phyloP scores from a whole-genome alignment of 192 early-diverging fungal genomes.

The Backusella circina region DNA sequence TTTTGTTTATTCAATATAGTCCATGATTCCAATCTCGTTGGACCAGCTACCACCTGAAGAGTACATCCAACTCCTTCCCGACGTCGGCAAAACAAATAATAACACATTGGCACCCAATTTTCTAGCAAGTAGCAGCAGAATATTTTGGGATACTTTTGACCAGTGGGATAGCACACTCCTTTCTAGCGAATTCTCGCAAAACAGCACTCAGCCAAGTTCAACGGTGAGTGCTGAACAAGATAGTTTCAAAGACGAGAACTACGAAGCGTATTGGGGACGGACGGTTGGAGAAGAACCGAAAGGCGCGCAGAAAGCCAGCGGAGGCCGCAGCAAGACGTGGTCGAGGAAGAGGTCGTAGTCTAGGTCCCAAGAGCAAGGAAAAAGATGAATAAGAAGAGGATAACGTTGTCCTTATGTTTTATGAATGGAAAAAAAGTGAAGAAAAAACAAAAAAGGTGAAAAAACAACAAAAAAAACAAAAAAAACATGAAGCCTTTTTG shows the following conservation, averaged over 20 bases:
- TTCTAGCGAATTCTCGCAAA: background rate
- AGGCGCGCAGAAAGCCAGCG: background rate
- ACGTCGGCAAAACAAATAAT: background rate
- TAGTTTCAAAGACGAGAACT: background rate
- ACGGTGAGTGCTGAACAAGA: background rate
- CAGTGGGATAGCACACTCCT: background rate
- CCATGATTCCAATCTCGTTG: background rate
- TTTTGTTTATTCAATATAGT: too few species aligned
- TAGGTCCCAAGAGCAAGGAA: too few species aligned
- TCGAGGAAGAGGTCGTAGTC: background rate
- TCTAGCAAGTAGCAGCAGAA: background rate
- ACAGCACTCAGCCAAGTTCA: background rate
- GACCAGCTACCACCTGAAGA: background rate
- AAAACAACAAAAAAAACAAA: too few species aligned
- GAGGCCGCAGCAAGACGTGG: background rate
- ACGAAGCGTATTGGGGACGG: slow-evolving; percentile 3
- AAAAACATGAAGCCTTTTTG: too few species aligned
- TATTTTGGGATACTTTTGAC: background rate
- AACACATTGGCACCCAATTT: background rate
- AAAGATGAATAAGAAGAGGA: too few species aligned
- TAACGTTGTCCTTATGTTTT: too few species aligned
- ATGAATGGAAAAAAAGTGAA: too few species aligned
- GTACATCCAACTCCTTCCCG: background rate
- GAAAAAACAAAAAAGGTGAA: too few species aligned
- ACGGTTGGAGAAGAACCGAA: background rate